Evolutionary conservation across 805 yeast genomes (phyloP), one percentile per base, ranked within the genome.

Genomic region (Starmerella floris): DNA sequence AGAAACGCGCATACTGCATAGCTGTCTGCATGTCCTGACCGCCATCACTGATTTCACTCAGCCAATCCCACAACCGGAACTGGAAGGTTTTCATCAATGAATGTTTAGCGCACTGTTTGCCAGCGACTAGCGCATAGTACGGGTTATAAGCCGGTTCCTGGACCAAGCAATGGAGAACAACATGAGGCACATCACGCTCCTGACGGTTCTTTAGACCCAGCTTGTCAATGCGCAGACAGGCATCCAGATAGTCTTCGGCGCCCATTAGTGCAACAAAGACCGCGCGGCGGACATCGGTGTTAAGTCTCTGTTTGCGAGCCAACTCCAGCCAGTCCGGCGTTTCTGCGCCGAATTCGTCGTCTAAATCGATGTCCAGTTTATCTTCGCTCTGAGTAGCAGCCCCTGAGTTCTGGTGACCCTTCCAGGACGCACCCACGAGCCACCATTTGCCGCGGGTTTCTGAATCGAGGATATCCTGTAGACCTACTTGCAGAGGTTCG

Each of bases 401-500:
- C n/a, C n/a, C n/a, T 4, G 52, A 58, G 5, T 39, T 28, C 4
- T 36, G 34, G 42, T 66, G 63, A 2, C 95, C 95, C 55, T 76
- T 83, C 95, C 96, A 91, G 0, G 98, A 95, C 1, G 97, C 83
- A 39, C 99, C 99, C 25, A 91, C 88, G 26, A 91, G 67, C 99
- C 99, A 91, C 99, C 99, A 91, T 62, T 88, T 91, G 44, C 99
- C 99, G 50, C 76, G 75, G 1, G 79, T 73, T 13, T 79, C 82
- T 21, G 83, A 70, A 47, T 73, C 75, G 38, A 73, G 75, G 44
- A 91, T 84, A 63, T 91, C 99, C 36, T 75, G 77, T 19, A 88
- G 64, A 2, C 83, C 65, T 0, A 91, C 97, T 51, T 82, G 84
- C 22, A 91, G 68, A 2, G 98, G 82, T 42, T 91, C 97, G 16